Evolutionary conservation across 208 protist genomes (phyloP), one percentile per base, ranked within the genome.

Genomic region (Crithidia fasciculata): DNA sequence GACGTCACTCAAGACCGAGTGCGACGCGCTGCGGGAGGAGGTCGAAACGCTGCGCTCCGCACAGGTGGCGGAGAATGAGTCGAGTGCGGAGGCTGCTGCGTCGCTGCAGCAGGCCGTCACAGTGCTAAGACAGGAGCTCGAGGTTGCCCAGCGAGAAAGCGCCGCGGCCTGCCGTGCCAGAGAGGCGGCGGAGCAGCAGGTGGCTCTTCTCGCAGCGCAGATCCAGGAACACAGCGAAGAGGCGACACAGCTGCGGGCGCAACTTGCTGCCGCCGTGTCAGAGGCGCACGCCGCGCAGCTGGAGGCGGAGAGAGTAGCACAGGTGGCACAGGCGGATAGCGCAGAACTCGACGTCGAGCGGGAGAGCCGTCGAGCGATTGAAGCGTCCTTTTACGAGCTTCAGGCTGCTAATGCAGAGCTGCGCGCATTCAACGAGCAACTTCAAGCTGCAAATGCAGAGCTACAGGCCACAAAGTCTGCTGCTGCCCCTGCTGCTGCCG

Each of bases 181-280:
- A n/a, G 41, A 65, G 57, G 65, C 69, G 5, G 50, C 37, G 36
- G 72, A 70, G 61, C 44, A 47, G 15, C 60, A 58, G 44, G n/a
- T 18, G 15, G 10, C 16, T 2, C 36, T 15, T 3, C 15, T 62
- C 39, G 3, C 15, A 15, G 39, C 50, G 43, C 45, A 57, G n/a
- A 61, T 76, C 54, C 56, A 13, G 2, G 65, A 66, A 10, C 69
- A 69, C 15, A 8, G 49, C n/a, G 62, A 68, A 4, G 56, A 67
- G 8, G 47, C 74, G 3, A 60, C 54, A n/a, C 69, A 77, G 40
- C 49, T 79, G 8, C 43, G 73, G 3, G 65, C 54, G 16, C 69
- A 77, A 37, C 49, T 79, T 39, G 53, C 69, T 2, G 47, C 18
- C 8, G 63, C 53, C 0, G 40, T 45, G 53, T 49, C 70, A n/a